phyloP scores from a whole-genome alignment of 2,329 filamentous ascomycete genomes.

The Incumbomyces lentus region DNA sequence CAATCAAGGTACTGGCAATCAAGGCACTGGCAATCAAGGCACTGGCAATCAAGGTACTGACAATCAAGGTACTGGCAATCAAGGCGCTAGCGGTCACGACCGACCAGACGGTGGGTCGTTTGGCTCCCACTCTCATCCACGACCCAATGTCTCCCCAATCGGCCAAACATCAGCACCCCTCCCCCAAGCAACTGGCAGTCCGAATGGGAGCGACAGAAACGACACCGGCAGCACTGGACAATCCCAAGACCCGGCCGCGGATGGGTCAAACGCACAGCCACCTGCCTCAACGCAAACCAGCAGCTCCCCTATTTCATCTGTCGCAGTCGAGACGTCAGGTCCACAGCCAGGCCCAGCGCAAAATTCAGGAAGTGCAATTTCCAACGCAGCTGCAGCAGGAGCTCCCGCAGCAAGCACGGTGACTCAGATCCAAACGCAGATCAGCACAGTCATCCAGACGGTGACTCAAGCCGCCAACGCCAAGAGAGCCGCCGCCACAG shows the following conservation, averaged over 20 bases:
- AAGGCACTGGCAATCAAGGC: too few relatives aligned
- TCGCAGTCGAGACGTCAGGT: neutral
- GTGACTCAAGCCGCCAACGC: neutral
- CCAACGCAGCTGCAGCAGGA: neutral
- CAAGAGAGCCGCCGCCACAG: neutral
- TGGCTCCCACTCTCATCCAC: neutral
- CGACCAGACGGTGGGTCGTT: neutral
- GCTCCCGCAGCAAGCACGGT: neutral
- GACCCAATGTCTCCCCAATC: neutral
- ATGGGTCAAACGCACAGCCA: too few relatives aligned
- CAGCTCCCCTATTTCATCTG: neutral
- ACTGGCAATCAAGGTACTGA: neutral
- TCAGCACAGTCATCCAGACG: constrained; percentile 2
- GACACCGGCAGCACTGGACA: too few relatives aligned
- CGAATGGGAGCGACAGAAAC: too few relatives aligned
- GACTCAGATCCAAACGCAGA: constrained; percentile 1
- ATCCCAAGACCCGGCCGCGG: too few relatives aligned
- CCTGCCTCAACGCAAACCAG: neutral
- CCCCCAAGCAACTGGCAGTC: neutral
- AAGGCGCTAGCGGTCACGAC: neutral
- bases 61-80: neutral
- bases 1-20: too few relatives aligned
- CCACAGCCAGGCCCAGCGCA: neutral
- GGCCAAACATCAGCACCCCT: neutral
- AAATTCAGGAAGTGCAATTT: neutral